phyloP scores from a whole-genome alignment of 768 basidiomycete species.

The Nidularia pulvinata region DNA sequence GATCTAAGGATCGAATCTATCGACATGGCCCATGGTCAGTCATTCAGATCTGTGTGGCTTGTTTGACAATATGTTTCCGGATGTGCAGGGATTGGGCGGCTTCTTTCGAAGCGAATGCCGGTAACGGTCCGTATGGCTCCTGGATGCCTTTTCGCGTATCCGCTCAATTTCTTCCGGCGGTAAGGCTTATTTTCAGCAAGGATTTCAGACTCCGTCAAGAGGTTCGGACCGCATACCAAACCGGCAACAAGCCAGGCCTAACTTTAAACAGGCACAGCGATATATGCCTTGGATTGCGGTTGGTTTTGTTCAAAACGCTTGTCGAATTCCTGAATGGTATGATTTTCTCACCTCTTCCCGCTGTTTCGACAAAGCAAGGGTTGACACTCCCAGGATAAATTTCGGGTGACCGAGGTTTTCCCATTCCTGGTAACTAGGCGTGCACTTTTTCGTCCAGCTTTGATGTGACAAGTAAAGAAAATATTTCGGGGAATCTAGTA shows the following conservation, averaged over 20 bases:
- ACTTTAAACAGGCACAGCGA: neutral
- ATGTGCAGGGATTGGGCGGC: neutral
- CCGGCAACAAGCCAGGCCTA: neutral
- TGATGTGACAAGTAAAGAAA: neutral
- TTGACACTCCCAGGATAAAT: constrained; percentile 17
- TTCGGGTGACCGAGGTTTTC: constrained; percentile 26
- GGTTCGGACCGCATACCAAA: neutral
- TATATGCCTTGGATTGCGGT: neutral
- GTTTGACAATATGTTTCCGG: neutral
- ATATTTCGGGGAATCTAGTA: neutral
- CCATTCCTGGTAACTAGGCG: constrained; percentile 5
- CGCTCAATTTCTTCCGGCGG: constrained; percentile 18
- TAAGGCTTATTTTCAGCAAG: constrained; percentile 21
- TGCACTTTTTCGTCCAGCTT: neutral
- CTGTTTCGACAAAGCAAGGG: neutral
- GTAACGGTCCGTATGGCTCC: constrained; percentile 3
- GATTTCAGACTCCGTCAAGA: constrained; percentile 2
- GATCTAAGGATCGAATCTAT: neutral
- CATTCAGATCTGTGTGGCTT: neutral
- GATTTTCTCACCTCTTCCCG: neutral
- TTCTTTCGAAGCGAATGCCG: neutral
- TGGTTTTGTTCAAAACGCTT: neutral
- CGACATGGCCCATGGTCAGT: neutral
- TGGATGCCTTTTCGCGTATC: constrained; percentile 11
- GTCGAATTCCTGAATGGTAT: neutral